phyloP scores from a whole-genome alignment of 805 yeast species.

The Candida verbasci region DNA sequence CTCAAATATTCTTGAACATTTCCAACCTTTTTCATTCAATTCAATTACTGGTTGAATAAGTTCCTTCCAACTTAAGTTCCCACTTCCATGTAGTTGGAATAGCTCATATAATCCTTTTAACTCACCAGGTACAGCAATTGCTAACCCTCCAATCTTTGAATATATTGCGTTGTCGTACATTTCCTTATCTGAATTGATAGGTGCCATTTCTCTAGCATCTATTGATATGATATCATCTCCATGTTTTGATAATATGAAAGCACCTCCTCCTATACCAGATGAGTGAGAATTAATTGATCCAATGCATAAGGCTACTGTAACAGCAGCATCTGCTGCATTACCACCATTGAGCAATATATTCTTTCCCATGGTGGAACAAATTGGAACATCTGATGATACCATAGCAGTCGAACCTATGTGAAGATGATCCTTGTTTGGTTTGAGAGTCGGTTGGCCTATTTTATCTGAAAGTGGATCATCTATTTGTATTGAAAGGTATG shows the following conservation, averaged over 20 bases:
- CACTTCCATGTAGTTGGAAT: conserved; percentile 61
- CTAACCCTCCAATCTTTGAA: conserved; percentile 78
- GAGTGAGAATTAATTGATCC: conserved; percentile 80
- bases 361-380: conserved; percentile 61
- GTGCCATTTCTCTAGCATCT: conserved; percentile 91
- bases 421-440: conserved; percentile 37
- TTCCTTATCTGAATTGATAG: conserved; percentile 51
- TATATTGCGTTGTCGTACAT: conserved; percentile 56
- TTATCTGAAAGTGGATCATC: conserved; percentile 16
- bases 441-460: conserved; percentile 35
- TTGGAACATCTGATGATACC: conserved; percentile 62
- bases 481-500: conserved; percentile 4
- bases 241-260: conserved; percentile 49
- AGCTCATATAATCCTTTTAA: conserved; percentile 73
- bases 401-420: conserved; percentile 48
- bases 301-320: conserved; percentile 82
- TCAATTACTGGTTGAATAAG: conserved; percentile 72
- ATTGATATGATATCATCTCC: conserved; percentile 51
- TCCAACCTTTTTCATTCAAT: conserved; percentile 63
- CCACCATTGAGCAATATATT: conserved; percentile 55
- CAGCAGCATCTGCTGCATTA: conserved; percentile 91
- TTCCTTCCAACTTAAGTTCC: conserved; percentile 65
- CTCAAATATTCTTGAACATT: conserved; percentile 20
- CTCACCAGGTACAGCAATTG: conserved; percentile 90
- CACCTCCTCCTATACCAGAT: conserved; percentile 94